Evolutionary conservation across 441 rosid species (phyloP), one percentile per base, ranked within the genome.

Genomic region (Mallotus japonicus): DNA sequence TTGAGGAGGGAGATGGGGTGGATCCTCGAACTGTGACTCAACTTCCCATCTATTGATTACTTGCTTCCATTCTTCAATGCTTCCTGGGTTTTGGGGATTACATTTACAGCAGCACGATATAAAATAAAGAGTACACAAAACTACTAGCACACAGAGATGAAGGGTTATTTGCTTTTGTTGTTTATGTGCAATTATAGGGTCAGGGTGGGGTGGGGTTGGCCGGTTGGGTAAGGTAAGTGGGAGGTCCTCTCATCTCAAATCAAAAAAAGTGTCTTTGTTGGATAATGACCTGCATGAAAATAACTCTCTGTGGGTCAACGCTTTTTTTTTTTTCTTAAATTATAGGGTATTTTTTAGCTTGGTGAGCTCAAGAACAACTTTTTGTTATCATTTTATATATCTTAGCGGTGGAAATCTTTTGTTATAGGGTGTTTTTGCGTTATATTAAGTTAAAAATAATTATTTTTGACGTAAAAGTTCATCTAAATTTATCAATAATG

Each of bases 51-150:
- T 44, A 44, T 44, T 67, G 6, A 8, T 17, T 46, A 16, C 49
- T 46, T 16, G 14, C 75, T 69, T 15, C 61, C 72, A 37, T 62
- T 72, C 75, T 74, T 61, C 77, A 73, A 79, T 77, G 83, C 69
- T 50, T 79, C 74, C 71, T 69, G 85, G 81, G 71, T 73, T 75
- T 70, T 70, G 78, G 80, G 80, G 78, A 79, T 73, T 17, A 37
- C 40, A 37, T 37, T 37, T 37, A 55, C 51, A 57, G 42, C 70
- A 54, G 65, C 67, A 8, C 14, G 19, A 5, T 32, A 57, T 57
- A 57, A 57, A 44, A 44, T 5, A 42, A 10, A 44, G 14, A 22
- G 34, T 57, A 12, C 1, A 15, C n/a, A 24, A 42, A 8, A 44
- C 49, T 44, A 44, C 10, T 1, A 8, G 0, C 40, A 13, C 10